Evolutionary conservation across 2,329 filamentous ascomycete species (phyloP), one percentile per base, ranked within the genome.

Genomic region (Calcarisporium arbuscula): DNA sequence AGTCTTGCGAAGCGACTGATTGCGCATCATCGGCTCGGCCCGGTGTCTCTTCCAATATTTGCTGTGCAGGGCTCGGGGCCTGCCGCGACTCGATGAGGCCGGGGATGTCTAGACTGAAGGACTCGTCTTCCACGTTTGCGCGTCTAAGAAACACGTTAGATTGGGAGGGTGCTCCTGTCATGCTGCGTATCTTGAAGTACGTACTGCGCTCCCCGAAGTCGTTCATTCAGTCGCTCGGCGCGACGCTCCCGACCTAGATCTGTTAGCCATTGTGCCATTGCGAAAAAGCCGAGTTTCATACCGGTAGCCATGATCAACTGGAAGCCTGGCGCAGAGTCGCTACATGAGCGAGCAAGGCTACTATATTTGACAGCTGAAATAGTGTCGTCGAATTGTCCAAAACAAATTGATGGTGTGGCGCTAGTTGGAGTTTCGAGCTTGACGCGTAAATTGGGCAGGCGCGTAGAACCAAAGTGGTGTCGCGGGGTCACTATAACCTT

Each of bases 201-300:
- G 45, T 65, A 79, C 76, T 75, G 73, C 27, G 77, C 76, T 41
- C 77, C 77, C 42, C 77, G 75, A 52, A 82, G 71, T 51, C 77
- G 76, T 60, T 78, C 69, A 43, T 76, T 74, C 61, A 80, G 68
- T 50, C 75, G 74, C 52, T 78, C 74, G 46, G 75, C 72, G 46
- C 77, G 74, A 50, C 66, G 70, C 74, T 60, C 54, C 34, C 54
- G 55, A 42, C 54, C 58, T 57, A 18, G 16, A 16, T 16, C 21
- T 16, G 19, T 14, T 16, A 12, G 32, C 37, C 19, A 30, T 26
- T 27, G 5, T 17, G 15, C 15, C 11, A 18, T n/a, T n/a, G n/a
- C n/a, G n/a, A n/a, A n/a, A n/a, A n/a, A n/a, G n/a, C n/a, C n/a
- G n/a, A n/a, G n/a, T n/a, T n/a, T n/a, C n/a, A n/a, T n/a, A n/a